phyloP scores from a whole-genome alignment of 352 stramenopile species.

The Globisporangium emineosum region DNA sequence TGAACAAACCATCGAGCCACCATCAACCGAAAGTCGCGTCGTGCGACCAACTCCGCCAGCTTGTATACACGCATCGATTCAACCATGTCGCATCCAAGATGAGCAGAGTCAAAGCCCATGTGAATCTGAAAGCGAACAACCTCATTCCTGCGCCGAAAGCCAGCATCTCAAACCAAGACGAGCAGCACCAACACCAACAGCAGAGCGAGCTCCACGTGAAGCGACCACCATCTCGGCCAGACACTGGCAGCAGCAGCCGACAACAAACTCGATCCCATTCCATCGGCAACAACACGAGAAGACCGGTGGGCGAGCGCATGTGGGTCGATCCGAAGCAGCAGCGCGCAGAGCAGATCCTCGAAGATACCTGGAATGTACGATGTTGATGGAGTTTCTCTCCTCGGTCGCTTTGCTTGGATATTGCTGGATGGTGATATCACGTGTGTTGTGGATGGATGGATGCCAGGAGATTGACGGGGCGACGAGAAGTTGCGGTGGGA shows the following conservation, averaged over 20 bases:
- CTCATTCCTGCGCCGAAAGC: background rate
- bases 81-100: background rate
- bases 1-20: slow-evolving; percentile 27
- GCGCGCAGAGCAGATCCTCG: slow-evolving; percentile 30
- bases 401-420: background rate
- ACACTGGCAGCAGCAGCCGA: slow-evolving; percentile 1
- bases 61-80: slow-evolving; percentile 33
- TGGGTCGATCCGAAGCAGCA: slow-evolving; percentile 38
- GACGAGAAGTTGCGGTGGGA: background rate
- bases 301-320: slow-evolving; percentile 2
- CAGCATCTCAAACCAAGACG: slow-evolving; percentile 16
- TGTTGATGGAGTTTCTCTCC: background rate
- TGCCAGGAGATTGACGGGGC: slow-evolving; percentile 17
- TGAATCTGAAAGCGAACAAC: background rate
- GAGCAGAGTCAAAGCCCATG: background rate
- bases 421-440: background rate
- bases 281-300: background rate
- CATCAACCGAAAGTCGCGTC: slow-evolving; percentile 33
- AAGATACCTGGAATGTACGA: slow-evolving; percentile 34
- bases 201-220: background rate
- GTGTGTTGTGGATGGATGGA: background rate
- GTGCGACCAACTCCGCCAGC: slow-evolving; percentile 45
- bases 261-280: background rate
- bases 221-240: background rate
- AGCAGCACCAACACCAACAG: slow-evolving; percentile 3